Percentiles rank a stretch among this genome's conserved stretches.
Conservation (phyloP, 139 green algal genomes). For the Chlorella sp. region DNA sequence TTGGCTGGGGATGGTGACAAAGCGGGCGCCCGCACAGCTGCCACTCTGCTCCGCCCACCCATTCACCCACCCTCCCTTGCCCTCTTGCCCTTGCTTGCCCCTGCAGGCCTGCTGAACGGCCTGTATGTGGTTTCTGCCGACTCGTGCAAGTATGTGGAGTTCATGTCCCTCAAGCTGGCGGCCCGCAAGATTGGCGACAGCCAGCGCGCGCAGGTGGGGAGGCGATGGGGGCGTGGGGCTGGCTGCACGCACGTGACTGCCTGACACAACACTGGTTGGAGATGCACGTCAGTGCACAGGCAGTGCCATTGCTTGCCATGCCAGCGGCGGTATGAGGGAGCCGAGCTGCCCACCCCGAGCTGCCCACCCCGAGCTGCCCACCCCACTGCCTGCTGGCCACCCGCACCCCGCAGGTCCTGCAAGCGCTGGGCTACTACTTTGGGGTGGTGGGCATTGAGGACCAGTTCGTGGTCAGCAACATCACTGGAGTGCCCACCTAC, state of each 20-base stretch:
- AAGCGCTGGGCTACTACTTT: constrained; percentile 36
- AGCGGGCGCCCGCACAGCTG: too few species aligned
- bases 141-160: constrained; percentile 39
- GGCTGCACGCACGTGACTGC: too few species aligned
- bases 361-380: background rate
- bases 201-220: background rate
- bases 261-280: too few species aligned
- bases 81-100: too few species aligned
- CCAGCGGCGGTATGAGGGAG: background rate
- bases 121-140: constrained; percentile 13
- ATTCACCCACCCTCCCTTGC: too few species aligned
- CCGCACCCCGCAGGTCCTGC: background rate
- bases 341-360: too few species aligned
- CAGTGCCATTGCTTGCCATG: background rate
- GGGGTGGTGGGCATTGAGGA: background rate
- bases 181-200: background rate
- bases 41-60: too few species aligned
- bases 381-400: background rate
- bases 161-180: constrained; percentile 12
- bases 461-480: background rate
- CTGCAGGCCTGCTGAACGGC: constrained; percentile 36
- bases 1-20: too few species aligned
- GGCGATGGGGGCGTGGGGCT: background rate
- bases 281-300: too few species aligned
- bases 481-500: constrained; percentile 1